Conservation (phyloP, 495 filamentous ascomycete genomes). For the Hyaloscypha variabilis region DNA sequence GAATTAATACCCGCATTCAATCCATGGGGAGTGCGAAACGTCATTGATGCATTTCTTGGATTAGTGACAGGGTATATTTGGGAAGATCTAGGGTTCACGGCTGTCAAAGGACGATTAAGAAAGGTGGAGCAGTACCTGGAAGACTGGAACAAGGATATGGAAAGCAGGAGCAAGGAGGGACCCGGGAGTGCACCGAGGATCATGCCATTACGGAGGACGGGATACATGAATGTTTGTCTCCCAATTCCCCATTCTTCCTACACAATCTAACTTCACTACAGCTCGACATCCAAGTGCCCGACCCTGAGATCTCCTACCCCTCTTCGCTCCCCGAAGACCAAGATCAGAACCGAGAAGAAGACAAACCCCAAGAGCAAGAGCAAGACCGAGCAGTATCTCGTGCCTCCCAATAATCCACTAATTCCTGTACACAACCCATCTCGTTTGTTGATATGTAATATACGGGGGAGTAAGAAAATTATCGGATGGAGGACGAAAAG, state of each 20-base stretch:
- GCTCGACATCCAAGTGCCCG: conserved; percentile 84
- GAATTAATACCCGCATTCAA: conserved; percentile 72
- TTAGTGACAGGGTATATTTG: conserved; percentile 87
- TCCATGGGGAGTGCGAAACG: conserved; percentile 70
- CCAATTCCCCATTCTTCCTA: neutral
- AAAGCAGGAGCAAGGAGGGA: conserved; percentile 50
- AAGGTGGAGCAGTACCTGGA: conserved; percentile 77
- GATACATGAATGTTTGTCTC: conserved; percentile 76
- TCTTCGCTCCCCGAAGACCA: neutral
- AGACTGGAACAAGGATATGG: conserved; percentile 73
- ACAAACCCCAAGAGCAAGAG: neutral
- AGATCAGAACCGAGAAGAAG: no score
- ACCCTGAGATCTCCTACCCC: conserved; percentile 63
- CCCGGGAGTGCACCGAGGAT: conserved; percentile 66
- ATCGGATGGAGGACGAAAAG: neutral
- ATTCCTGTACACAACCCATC: neutral
- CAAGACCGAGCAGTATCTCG: neutral
- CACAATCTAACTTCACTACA: conserved; percentile 27
- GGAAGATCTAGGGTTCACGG: conserved; percentile 82
- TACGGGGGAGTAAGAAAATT: neutral
- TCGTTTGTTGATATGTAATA: neutral
- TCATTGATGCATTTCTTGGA: conserved; percentile 75
- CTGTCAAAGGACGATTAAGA: conserved; percentile 66
- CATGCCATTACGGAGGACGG: conserved; percentile 76
- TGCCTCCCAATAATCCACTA: neutral